phyloP scores from a whole-genome alignment of 2,329 filamentous ascomycete genomes.

The Colletotrichum incanum region DNA sequence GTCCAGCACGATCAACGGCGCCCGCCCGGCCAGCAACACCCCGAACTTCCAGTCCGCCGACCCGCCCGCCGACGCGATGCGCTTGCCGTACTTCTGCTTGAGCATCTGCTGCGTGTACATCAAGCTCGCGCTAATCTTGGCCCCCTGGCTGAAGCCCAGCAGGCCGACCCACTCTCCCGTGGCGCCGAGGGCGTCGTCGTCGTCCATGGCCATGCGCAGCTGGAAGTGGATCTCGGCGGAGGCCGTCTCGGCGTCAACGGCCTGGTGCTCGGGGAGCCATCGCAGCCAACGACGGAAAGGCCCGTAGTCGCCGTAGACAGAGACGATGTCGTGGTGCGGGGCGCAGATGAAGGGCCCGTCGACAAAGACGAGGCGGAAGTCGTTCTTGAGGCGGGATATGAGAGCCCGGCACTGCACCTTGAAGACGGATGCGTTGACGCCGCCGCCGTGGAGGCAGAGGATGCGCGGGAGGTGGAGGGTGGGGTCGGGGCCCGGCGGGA shows the following conservation, averaged over 20 bases:
- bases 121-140: slow-evolving; percentile 73
- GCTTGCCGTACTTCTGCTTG: slow-evolving; percentile 53
- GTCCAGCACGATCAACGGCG: slow-evolving; percentile 71
- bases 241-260: slow-evolving; percentile 63
- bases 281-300: slow-evolving; percentile 77
- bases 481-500: slow-evolving; percentile 28
- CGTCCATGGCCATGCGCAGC: slow-evolving; percentile 64
- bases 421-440: slow-evolving; percentile 81
- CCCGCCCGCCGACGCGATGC: slow-evolving; percentile 47
- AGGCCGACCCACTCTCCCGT: slow-evolving; percentile 73
- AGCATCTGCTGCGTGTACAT: slow-evolving; percentile 74
- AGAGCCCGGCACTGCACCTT: slow-evolving; percentile 75
- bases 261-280: slow-evolving; percentile 72
- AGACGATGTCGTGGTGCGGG: slow-evolving; percentile 73
- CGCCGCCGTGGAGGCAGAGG: slow-evolving; percentile 86
- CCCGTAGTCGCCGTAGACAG: slow-evolving; percentile 76
- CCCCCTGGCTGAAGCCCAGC: slow-evolving; percentile 78
- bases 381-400: slow-evolving; percentile 61
- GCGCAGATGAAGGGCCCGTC: slow-evolving; percentile 77
- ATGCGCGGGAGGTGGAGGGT: slow-evolving; percentile 71
- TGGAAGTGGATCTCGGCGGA: slow-evolving; percentile 57
- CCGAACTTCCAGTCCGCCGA: slow-evolving; percentile 70
- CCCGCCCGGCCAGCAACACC: slow-evolving; percentile 74
- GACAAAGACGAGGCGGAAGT: slow-evolving; percentile 81
- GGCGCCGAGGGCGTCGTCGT: slow-evolving; percentile 65